Conservation (phyloP, 2,329 filamentous ascomycete species). For the Aspergillus fructus region DNA sequence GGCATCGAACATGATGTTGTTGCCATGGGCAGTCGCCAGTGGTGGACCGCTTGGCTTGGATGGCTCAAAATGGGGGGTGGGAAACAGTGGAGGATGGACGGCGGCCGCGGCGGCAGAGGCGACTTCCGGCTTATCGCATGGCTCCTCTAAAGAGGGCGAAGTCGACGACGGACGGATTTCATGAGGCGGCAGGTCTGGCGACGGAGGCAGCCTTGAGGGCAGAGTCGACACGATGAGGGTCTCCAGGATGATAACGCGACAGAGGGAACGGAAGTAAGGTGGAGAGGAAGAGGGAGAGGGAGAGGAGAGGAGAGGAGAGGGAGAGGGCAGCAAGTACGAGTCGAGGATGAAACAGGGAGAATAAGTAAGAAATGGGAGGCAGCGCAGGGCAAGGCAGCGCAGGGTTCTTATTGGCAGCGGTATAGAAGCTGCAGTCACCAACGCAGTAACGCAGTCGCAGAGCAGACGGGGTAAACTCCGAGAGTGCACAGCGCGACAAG, state of each 20-base stretch:
- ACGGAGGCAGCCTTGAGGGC: constrained; percentile 2
- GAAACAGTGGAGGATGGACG: constrained; percentile 34
- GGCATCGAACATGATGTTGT: constrained; percentile 45
- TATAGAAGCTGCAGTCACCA: constrained; percentile 4
- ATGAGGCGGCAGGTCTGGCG: constrained; percentile 13
- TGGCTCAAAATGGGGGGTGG: constrained; percentile 22
- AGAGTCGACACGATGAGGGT: constrained; percentile 16
- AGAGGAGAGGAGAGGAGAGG: not conserved
- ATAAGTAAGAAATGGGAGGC: constrained; percentile 4
- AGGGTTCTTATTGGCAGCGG: constrained; percentile 8
- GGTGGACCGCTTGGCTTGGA: constrained; percentile 25
- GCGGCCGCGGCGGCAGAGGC: constrained; percentile 34
- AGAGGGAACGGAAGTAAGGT: not conserved
- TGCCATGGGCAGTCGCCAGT: constrained; percentile 31
- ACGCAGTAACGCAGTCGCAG: not conserved
- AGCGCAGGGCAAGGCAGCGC: constrained; percentile 7
- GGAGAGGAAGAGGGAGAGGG: not conserved
- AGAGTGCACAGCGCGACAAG: constrained; percentile 7
- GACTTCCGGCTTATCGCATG: constrained; percentile 41
- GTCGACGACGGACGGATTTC: constrained; percentile 21
- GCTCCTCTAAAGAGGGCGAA: constrained; percentile 25
- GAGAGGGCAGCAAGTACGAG: constrained; percentile 1
- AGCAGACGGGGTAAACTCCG: constrained; percentile 15
- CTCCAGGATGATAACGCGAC: constrained; percentile 16
- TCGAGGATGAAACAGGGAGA: constrained; percentile 5